Percentiles rank a stretch among this genome's conserved stretches.
These are phyloP conservation scores for Chalciporus pseudorubinellus DNA, from an alignment of 768 basidiomycete genomes.

Conservation along the genomic window DNA sequence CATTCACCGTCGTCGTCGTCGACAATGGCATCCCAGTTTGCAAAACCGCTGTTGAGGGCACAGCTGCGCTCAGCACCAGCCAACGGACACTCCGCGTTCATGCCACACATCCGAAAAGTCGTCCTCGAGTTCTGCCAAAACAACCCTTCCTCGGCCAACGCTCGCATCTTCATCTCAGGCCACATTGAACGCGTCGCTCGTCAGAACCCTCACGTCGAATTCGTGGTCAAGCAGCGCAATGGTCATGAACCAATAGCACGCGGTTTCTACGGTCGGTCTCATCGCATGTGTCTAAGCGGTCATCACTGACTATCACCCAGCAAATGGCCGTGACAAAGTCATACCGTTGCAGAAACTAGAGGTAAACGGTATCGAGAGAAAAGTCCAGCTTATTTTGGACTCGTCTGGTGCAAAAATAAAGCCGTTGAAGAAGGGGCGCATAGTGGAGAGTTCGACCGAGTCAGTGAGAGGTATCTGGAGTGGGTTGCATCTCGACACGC, in stretches of 20 bases:
- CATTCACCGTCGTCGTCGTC: neutral
- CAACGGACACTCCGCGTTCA: conserved; percentile 72
- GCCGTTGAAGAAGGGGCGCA: conserved; percentile 60
- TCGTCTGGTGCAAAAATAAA: conserved; percentile 86
- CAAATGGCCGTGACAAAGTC: conserved; percentile 86
- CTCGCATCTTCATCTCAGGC: conserved; percentile 66
- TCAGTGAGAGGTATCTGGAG: conserved; percentile 88
- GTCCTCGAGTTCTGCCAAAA: conserved; percentile 88
- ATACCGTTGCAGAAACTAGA: conserved; percentile 75
- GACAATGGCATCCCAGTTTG: conserved; percentile 35
- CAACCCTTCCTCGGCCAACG: conserved; percentile 71
- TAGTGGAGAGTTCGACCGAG: conserved; percentile 77
- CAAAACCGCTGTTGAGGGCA: conserved; percentile 43
- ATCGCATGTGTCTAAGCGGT: neutral
- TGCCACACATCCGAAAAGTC: conserved; percentile 79
- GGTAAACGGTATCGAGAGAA: conserved; percentile 69
- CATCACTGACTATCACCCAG: conserved; percentile 40
- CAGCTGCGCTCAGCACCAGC: conserved; percentile 56
- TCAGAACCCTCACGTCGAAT: conserved; percentile 78
- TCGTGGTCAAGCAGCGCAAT: conserved; percentile 75
- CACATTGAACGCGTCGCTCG: conserved; percentile 64
- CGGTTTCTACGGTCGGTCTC: conserved; percentile 69
- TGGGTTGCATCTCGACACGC: conserved; percentile 77
- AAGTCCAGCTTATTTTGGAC: conserved; percentile 81
- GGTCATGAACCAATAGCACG: conserved; percentile 77